Base-by-base conservation (phyloP, 768 basidiomycete species). In the Collybia mongolica region DNA sequence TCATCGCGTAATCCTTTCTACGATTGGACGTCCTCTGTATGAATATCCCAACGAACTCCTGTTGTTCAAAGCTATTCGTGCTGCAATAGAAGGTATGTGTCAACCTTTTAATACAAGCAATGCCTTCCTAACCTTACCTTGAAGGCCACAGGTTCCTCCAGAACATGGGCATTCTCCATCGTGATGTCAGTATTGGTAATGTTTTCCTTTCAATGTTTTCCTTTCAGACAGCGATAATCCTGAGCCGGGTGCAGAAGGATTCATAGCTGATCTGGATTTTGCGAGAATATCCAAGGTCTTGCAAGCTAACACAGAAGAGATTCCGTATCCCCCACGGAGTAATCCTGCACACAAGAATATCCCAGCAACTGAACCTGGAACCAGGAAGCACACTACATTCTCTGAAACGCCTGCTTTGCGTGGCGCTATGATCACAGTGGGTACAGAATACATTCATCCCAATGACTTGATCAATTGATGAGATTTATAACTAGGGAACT, bases 141-240 rank as follows among this genome's bases (percentile, higher is more conserved):
- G 24, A 26, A 26, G 24, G 24, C 24, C 24, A 26, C 7, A 26
- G 7, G 24, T 26, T 26, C 24, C 40, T n/a, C 40, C 26, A 8
- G 44, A 58, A 23, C 54, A 60, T n/a, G 7, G 61, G 60, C 0
- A 59, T 72, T 36, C 44, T 69, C 2, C 68, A 70, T 36, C 55
- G 66, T 3, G 65, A 72, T 40, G 53, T 71, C 43, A 71, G 66
- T 51, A 60, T 62, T 23, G 67, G 68, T 11, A 70, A 69, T 40
- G 56, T 72, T 5, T 60, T 71, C 15, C 63, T 71, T 11, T 32
- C 48, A 8, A 69, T 40, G 56, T 72, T 5, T 60, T 71, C 15
- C 63, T 71, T 11, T 32, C 48, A 8, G 35, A 23, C 5, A 36
- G 9, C 41, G n/a, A 12, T 18, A 19, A 49, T 20, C 12, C n/a